Conservation (phyloP, 305 asterid species). For the Nicotiana rustica region DNA sequence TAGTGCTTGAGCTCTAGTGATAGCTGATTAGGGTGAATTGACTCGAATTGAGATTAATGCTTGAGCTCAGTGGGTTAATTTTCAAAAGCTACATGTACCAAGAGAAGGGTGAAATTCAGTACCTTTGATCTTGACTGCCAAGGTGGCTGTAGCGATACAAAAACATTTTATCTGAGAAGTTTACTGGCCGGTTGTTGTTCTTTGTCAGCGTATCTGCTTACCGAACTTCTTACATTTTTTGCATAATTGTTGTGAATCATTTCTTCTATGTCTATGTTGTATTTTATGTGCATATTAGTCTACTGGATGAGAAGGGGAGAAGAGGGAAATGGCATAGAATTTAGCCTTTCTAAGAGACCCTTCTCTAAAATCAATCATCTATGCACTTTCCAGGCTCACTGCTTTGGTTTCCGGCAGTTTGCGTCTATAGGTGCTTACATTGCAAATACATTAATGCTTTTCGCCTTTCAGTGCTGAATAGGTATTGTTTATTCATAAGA, state of each 20-base stretch:
- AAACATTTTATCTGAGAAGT: slow-evolving; percentile 38
- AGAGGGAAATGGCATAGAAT: slow-evolving; percentile 27
- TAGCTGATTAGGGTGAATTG: neutral
- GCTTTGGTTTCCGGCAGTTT: slow-evolving; percentile 30
- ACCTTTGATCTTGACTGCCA: slow-evolving; percentile 57
- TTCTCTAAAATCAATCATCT: slow-evolving; percentile 37
- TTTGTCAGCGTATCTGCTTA: slow-evolving; percentile 60
- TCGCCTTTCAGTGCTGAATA: neutral
- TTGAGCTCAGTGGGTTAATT: neutral
- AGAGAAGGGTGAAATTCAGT: slow-evolving; percentile 47
- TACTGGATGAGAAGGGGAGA: slow-evolving; percentile 33
- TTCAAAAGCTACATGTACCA: slow-evolving; percentile 54
- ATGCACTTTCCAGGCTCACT: slow-evolving; percentile 40
- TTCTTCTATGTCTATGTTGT: neutral
- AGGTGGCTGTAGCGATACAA: slow-evolving; percentile 55
- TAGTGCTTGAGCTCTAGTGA: neutral
- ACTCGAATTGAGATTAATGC: neutral
- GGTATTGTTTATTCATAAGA: too few relatives aligned
- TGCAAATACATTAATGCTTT: neutral
- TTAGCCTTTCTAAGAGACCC: slow-evolving; percentile 33
- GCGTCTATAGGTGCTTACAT: slow-evolving; percentile 33
- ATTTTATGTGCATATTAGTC: neutral
- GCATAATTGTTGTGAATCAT: too few relatives aligned
- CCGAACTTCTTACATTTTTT: slow-evolving; percentile 50
- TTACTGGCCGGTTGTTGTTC: slow-evolving; percentile 62